Conservation (phyloP, 257 asterid species). For the Solanum arcanum region DNA sequence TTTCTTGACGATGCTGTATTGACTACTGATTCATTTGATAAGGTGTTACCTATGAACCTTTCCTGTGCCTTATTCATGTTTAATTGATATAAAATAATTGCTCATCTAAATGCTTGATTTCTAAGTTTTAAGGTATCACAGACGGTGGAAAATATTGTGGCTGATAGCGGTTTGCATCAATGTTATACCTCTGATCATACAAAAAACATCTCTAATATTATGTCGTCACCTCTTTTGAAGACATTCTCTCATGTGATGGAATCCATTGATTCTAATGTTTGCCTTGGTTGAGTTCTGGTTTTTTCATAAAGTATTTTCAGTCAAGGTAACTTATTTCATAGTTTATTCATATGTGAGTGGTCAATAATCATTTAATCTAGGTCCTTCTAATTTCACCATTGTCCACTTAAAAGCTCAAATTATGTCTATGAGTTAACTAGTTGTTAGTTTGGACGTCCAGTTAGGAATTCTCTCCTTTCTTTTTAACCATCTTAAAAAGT, state of each 20-base stretch:
- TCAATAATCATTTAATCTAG: neutral
- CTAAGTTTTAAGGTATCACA: neutral
- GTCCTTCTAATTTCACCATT: neutral
- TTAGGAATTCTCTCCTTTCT: neutral
- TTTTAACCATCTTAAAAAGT: neutral
- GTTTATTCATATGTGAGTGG: neutral
- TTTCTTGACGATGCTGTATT: neutral
- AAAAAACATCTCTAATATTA: neutral
- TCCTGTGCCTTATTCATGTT: neutral
- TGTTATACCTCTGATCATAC: neutral
- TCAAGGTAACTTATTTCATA: neutral
- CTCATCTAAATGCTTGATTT: neutral
- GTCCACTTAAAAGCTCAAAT: neutral
- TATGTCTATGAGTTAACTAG: neutral
- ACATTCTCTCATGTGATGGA: neutral
- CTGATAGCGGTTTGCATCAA: neutral
- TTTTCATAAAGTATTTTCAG: neutral
- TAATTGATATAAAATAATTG: neutral
- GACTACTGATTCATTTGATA: neutral
- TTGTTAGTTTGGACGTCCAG: neutral
- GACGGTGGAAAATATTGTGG: neutral
- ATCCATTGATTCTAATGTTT: neutral
- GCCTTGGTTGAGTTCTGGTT: neutral
- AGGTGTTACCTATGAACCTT: slow-evolving; percentile 8
- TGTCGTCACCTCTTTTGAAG: neutral